Evolutionary conservation across 2,329 filamentous ascomycete genomes (phyloP), one percentile per base, ranked within the genome.

Genomic region (Diaporthe sp.): DNA sequence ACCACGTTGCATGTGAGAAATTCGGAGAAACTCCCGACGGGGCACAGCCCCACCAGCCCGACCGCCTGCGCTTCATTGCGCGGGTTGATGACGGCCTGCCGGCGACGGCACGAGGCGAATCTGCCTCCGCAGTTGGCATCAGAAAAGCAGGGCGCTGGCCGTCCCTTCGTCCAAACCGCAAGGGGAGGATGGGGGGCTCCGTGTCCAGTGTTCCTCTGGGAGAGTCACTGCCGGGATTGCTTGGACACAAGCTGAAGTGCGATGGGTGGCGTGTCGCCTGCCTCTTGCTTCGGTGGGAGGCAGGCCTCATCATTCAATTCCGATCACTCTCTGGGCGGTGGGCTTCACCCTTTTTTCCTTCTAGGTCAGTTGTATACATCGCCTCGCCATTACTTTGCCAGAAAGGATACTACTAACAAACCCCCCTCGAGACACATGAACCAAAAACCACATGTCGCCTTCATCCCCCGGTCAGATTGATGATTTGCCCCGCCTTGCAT

Each of bases 1-100:
- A 19, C 59, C 55, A 66, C 22, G 68, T 77, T 86, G 94, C 94
- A 95, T 94, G 94, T 95, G 94, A 94, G 94, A 96, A 96, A 81
- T 81, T 81, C 80, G 80, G 80, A 81, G 79, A 79, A 81, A 77
- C 47, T 75, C 74, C 74, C 74, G 73, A 74, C 53, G 73, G 63
- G 63, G 70, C 44, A n/a, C 44, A n/a, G 70, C 63, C 70, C 63
- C 47, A 78, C 71, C 74, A 68, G 72, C 74, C 74, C 58, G 72
- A 75, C 66, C 74, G 55, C 72, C 71, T 66, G 74, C 71, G 56
- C 66, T 71, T 39, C 76, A 73, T 51, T 10, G 56, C 69, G 75
- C 70, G 50, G 59, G 53, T 55, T 56, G 73, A 56, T 70, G 73
- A 73, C 42, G 75, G 76, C 76, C 80, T 81, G 80, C 80, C 79